Evolutionary conservation across 208 protist species (phyloP).

Genomic region (Pavlovales sp.): DNA sequence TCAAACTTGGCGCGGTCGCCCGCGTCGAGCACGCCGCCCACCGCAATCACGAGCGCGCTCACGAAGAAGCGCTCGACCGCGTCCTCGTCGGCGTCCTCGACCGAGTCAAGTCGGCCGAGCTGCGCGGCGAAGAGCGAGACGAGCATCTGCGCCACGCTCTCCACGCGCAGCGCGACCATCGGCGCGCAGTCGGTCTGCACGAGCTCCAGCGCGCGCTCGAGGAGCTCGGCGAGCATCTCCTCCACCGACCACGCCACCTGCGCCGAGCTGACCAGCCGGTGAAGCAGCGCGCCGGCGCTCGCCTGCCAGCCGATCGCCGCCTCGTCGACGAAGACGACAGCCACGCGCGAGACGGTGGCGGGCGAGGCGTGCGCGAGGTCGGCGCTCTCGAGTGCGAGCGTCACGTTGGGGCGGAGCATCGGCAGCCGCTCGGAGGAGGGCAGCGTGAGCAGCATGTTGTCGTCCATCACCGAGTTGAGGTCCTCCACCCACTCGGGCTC

Average conservation of each 20-base stretch:
- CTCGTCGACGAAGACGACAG: constrained; percentile 92
- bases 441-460: constrained; percentile 97
- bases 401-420: constrained; percentile 86
- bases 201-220: constrained; percentile 50
- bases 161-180: constrained; percentile 45
- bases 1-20: constrained; percentile 84
- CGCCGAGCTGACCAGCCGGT: no score
- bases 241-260: no score
- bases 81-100: neutral
- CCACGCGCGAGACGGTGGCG: constrained; percentile 96
- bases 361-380: constrained; percentile 95
- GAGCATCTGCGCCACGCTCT: constrained; percentile 37
- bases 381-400: constrained; percentile 92
- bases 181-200: constrained; percentile 27
- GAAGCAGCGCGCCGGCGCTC: constrained; percentile 52
- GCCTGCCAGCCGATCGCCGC: constrained; percentile 83
- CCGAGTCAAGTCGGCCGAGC: constrained; percentile 13
- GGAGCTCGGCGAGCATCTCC: neutral
- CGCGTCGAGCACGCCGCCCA: constrained; percentile 86
- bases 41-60: constrained; percentile 83
- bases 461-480: constrained; percentile 97
- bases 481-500: constrained; percentile 98
- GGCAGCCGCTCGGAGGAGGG: constrained; percentile 92
- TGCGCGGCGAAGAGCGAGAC: constrained; percentile 42
- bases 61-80: constrained; percentile 83